These are phyloP conservation scores for Ambrosiella cleistominuta DNA, from an alignment of 2,329 filamentous ascomycete species.

Conservation along the genomic window DNA sequence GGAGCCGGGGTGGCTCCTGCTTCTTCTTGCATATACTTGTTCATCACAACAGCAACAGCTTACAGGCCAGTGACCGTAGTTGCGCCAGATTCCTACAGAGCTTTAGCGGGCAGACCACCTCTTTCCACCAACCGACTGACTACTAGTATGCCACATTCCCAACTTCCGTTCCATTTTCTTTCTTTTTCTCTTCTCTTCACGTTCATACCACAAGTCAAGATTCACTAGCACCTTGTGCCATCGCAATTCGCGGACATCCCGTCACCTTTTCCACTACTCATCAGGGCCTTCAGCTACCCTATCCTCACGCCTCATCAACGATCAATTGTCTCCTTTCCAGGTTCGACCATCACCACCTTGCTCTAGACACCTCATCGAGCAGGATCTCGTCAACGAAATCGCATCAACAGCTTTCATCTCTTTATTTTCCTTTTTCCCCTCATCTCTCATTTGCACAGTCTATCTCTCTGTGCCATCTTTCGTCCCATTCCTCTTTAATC, in stretches of 20 bases:
- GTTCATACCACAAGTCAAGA: conserved; percentile 24
- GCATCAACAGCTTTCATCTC: conserved; percentile 1
- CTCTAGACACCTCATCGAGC: conserved; percentile 12
- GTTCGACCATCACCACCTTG: conserved; percentile 12
- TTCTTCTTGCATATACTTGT: too few relatives aligned
- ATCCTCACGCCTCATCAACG: conserved; percentile 22
- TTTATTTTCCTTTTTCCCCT: neutral
- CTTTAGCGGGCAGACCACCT: neutral
- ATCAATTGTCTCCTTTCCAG: conserved; percentile 12
- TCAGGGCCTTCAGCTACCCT: conserved; percentile 91
- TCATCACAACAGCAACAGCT: too few relatives aligned
- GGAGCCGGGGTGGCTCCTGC: too few relatives aligned
- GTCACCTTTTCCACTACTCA: conserved; percentile 26
- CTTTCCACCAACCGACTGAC: neutral
- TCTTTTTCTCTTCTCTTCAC: conserved; percentile 16
- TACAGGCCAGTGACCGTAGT: too few relatives aligned
- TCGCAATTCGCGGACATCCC: conserved; percentile 23
- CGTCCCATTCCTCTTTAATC: conserved; percentile 42
- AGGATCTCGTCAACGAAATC: conserved; percentile 11
- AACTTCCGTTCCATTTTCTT: conserved; percentile 15
- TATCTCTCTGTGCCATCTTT: conserved; percentile 40
- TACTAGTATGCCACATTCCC: conserved; percentile 2
- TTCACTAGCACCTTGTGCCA: conserved; percentile 15
- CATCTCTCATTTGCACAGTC: conserved; percentile 2
- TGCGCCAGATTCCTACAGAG: neutral